These are phyloP conservation scores for Microthlaspi erraticum DNA, from an alignment of 345 rosid genomes.

Conservation along the genomic window DNA sequence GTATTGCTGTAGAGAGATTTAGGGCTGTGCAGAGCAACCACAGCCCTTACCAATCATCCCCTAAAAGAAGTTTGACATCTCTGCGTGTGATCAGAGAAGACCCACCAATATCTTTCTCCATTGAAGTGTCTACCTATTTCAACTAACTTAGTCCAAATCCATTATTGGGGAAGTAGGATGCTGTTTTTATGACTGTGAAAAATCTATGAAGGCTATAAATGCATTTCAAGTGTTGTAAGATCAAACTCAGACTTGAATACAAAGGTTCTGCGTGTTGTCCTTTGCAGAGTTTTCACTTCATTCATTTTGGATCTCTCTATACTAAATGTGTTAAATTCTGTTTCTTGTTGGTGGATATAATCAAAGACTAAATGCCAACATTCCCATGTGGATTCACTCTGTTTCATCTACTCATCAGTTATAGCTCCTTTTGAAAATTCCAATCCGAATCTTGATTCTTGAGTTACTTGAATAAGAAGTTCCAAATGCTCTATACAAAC, in stretches of 20 bases:
- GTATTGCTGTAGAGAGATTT: no score
- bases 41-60: no score
- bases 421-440: background rate
- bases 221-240: slow-evolving; percentile 36
- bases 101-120: slow-evolving; percentile 1
- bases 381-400: slow-evolving; percentile 30
- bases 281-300: slow-evolving; percentile 31
- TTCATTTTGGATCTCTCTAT: slow-evolving; percentile 12
- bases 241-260: slow-evolving; percentile 19
- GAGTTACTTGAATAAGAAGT: background rate
- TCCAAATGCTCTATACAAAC: background rate
- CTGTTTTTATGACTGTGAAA: slow-evolving; percentile 6
- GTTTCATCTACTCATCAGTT: slow-evolving; percentile 8
- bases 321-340: slow-evolving; percentile 1
- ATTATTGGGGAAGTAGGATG: slow-evolving; percentile 21
- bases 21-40: no score
- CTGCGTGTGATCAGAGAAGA: slow-evolving; percentile 35
- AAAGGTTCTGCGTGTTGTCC: slow-evolving; percentile 25
- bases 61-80: slow-evolving; percentile 36
- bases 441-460: background rate
- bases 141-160: slow-evolving; percentile 20
- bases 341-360: slow-evolving; percentile 27
- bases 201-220: slow-evolving; percentile 15
- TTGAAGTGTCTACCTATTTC: slow-evolving; percentile 36
- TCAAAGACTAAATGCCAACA: slow-evolving; percentile 34